Conservation (phyloP, 495 filamentous ascomycete species). For the Daldinia decipiens region DNA sequence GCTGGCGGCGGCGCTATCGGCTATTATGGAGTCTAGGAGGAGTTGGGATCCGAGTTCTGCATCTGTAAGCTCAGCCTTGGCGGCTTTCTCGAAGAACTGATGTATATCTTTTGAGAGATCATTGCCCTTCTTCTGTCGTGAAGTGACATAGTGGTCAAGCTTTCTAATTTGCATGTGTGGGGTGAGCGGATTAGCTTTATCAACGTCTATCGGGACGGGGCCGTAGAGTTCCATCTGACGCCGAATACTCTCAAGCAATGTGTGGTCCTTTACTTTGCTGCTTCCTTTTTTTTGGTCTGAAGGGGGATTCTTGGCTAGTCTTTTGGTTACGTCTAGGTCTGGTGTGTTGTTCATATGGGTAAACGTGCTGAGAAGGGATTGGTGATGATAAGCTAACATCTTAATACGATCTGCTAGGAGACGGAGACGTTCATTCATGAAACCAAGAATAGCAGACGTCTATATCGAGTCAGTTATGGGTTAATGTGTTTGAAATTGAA, state of each 20-base stretch:
- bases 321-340: background rate
- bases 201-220: slow-evolving; percentile 27
- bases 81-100: slow-evolving; percentile 34
- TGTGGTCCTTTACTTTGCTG: slow-evolving; percentile 2
- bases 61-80: slow-evolving; percentile 39
- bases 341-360: slow-evolving; percentile 20
- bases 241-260: slow-evolving; percentile 27
- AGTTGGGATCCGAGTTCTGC: slow-evolving; percentile 39
- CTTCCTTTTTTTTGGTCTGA: background rate
- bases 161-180: slow-evolving; percentile 14
- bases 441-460: slow-evolving; percentile 41
- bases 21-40: slow-evolving; percentile 41
- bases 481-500: background rate
- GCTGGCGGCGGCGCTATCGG: slow-evolving; percentile 36
- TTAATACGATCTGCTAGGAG: slow-evolving; percentile 33
- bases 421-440: slow-evolving; percentile 45
- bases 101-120: slow-evolving; percentile 42
- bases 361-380: slow-evolving; percentile 28
- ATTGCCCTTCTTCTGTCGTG: slow-evolving; percentile 40
- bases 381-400: slow-evolving; percentile 41
- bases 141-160: slow-evolving; percentile 39
- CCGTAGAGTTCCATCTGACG: slow-evolving; percentile 46
- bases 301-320: background rate
- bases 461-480: slow-evolving; percentile 17
- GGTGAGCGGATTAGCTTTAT: slow-evolving; percentile 12